Base-by-base conservation (phyloP, 2,329 filamentous ascomycete genomes). In the Coniochaeta prunicola region DNA sequence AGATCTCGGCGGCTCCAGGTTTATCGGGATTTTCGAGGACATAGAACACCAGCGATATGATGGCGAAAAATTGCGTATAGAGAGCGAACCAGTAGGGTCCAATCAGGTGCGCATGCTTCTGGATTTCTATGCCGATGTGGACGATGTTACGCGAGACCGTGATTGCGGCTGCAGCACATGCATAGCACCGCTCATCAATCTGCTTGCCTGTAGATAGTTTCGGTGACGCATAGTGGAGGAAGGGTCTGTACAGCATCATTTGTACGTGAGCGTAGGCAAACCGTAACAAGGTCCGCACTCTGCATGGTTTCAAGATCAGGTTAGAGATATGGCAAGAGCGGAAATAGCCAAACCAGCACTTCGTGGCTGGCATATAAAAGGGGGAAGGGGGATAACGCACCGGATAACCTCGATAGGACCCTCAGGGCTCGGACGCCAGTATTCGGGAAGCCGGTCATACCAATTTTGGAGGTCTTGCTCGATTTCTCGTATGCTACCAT, bases 31-130 rank as follows among this genome's bases (percentile, higher is more conserved):
- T 93, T 69, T 93, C 90, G 15, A 91, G 77, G 0, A 89, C 88
- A 68, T 89, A 93, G 68, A 91, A 94, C 1, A 93, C 79, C 53
- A 94, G 77, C 0, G 90, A 90, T 33, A 94, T 76, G 33, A 93
- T 88, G 15, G 67, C 64, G 34, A 68, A 68, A 60, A 68, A 68
- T 40, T 66, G 60, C 10, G 67, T 64, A 56, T 68, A 93, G 69
- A 93, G 84, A 64, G 90, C 89, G 68, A 93, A 93, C 90, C 90
- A 94, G 71, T 91, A 92, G 0, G 90, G 88, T 0, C 90, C 91
- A 62, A 88, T 87, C n/a, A 94, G 77, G 7, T 91, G 77, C 4
- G 87, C 83, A 66, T 88, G 83, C 68, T 86, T 87, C 64, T 88
- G 86, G 77, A 92, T 92, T 67, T 92, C 88, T 24, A 85, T 81